Percentiles rank a stretch among this genome's conserved stretches.
Evolutionary conservation across 257 asterid species (phyloP).

Genomic region (Petrea volubilis): DNA sequence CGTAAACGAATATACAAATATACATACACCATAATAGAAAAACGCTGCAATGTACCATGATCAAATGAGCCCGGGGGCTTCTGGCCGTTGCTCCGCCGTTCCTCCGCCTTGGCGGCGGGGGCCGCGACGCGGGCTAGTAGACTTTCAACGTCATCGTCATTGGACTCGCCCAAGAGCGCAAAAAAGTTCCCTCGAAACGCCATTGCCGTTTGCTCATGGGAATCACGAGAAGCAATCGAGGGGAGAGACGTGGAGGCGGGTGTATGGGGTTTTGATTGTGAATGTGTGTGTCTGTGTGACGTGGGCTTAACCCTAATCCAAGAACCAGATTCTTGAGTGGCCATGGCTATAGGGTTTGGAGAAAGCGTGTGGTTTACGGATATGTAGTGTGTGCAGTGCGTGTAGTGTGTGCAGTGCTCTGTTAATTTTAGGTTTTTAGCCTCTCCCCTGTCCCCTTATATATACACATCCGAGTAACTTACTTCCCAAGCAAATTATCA

Average conservation of each 20-base stretch:
- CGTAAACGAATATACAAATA: no score
- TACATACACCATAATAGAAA: no score
- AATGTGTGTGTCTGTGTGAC: neutral
- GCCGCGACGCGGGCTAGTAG: neutral
- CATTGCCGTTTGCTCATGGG: neutral
- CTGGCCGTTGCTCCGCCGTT: neutral
- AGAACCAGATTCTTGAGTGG: neutral
- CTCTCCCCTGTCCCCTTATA: no score
- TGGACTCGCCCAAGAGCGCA: neutral
- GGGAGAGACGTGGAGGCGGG: no score
- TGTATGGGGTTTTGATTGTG: no score
- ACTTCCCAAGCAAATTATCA: no score
- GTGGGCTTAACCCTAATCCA: neutral
- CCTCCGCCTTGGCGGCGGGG: neutral
- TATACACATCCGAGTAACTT: no score
- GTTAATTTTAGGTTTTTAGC: no score
- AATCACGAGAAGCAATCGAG: neutral
- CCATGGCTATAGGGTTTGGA: neutral
- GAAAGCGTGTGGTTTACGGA: neutral
- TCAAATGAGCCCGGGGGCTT: neutral
- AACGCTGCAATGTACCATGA: slow-evolving; percentile 5
- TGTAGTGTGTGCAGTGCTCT: neutral
- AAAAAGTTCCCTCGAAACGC: slow-evolving; percentile 6
- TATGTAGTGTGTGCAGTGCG: neutral
- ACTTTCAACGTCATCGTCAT: slow-evolving; percentile 7